These are phyloP conservation scores for Ogataea ramenticola DNA, from an alignment of 805 yeast genomes.

Conservation along the genomic window DNA sequence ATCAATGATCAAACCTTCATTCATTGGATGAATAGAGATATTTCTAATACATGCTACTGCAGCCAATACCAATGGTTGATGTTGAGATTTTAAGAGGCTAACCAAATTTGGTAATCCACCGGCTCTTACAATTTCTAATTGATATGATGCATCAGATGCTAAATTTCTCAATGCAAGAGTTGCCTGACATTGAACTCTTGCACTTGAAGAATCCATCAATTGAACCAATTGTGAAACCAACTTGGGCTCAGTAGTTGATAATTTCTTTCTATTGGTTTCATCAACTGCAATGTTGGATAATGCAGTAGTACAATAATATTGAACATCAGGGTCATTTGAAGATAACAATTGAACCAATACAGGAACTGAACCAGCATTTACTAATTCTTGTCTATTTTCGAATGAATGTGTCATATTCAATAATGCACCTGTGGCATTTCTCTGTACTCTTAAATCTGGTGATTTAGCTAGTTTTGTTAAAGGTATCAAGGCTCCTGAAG, in stretches of 20 bases:
- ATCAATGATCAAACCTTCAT: constrained; percentile 91
- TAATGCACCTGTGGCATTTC: constrained; percentile 97
- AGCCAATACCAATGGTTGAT: constrained; percentile 88
- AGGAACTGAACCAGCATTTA: constrained; percentile 97
- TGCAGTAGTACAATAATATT: constrained; percentile 97
- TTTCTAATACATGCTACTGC: constrained; percentile 98
- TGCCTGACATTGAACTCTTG: constrained; percentile 97
- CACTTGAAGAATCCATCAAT: constrained; percentile 87
- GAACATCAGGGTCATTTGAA: constrained; percentile 91
- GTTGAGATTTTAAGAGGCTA: constrained; percentile 79
- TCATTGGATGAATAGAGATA: constrained; percentile 92
- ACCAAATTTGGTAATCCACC: constrained; percentile 94
- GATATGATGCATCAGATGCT: constrained; percentile 94
- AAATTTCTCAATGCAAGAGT: constrained; percentile 91
- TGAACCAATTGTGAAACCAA: constrained; percentile 81
- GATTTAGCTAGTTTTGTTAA: constrained; percentile 91
- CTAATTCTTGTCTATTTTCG: constrained; percentile 93
- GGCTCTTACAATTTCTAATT: constrained; percentile 89
- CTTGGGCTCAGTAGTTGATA: constrained; percentile 88
- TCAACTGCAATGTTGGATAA: constrained; percentile 96
- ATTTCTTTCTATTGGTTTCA: constrained; percentile 78
- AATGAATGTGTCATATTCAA: constrained; percentile 97
- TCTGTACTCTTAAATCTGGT: constrained; percentile 90
- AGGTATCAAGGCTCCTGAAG: constrained; percentile 92
- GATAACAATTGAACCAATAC: constrained; percentile 82